A percentile compares a stretch with the other conserved stretches of the same genome.
Conservation (phyloP, 306 rosid genomes). For the Cucurbita maxima region DNA sequence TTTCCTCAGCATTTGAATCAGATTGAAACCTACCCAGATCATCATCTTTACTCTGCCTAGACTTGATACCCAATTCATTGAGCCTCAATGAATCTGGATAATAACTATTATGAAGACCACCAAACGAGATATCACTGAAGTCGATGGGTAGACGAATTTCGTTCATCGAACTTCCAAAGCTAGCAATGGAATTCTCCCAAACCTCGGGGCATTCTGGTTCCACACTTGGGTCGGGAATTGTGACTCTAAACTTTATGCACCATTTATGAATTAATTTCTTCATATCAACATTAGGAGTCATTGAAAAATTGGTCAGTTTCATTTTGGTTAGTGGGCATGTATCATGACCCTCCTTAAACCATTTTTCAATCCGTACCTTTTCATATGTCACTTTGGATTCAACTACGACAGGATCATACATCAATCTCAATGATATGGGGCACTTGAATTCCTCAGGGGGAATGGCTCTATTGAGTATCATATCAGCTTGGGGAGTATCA, state of each 20-base stretch:
- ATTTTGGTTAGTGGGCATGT: constrained; percentile 51
- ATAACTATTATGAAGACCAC: constrained; percentile 44
- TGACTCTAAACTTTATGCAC: constrained; percentile 41
- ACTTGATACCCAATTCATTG: constrained; percentile 23
- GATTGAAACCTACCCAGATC: constrained; percentile 19
- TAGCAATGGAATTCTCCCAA: constrained; percentile 54
- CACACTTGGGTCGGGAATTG: constrained; percentile 39
- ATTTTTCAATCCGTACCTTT: constrained; percentile 73
- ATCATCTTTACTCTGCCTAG: constrained; percentile 13
- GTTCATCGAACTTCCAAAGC: constrained; percentile 59
- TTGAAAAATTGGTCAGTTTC: constrained; percentile 25
- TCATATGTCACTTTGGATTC: constrained; percentile 74
- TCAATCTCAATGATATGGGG: constrained; percentile 59
- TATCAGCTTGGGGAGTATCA: constrained; percentile 12
- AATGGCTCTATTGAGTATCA: constrained; percentile 17
- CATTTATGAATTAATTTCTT: constrained; percentile 58
- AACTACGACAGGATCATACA: constrained; percentile 83
- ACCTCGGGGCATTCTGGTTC: constrained; percentile 16
- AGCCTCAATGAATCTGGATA: constrained; percentile 30
- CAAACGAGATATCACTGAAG: constrained; percentile 54
- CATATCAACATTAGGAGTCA: constrained; percentile 49
- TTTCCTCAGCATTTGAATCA: constrained; percentile 18
- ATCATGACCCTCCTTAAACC: constrained; percentile 68
- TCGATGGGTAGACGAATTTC: constrained; percentile 47
- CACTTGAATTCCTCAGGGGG: constrained; percentile 60